These are phyloP conservation scores for Barnettozyma sucrosica DNA, from an alignment of 805 yeast species.

Conservation along the genomic window DNA sequence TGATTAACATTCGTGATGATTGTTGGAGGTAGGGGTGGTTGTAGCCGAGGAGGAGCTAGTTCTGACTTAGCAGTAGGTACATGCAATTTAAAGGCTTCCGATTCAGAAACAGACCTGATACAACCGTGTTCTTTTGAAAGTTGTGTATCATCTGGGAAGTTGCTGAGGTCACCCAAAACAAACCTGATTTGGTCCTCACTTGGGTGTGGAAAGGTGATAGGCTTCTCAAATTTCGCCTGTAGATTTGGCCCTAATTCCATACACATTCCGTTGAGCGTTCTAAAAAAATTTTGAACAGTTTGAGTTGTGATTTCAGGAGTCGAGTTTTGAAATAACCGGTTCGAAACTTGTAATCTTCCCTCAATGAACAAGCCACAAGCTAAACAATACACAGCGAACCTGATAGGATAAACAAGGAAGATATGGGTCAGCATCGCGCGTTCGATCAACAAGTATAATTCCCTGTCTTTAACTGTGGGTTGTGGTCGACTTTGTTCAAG, in stretches of 20 bases:
- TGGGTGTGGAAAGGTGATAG: not conserved
- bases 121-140: not conserved
- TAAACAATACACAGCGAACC: slow-evolving; percentile 8
- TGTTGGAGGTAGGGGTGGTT: not conserved
- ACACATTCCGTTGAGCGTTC: not conserved
- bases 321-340: slow-evolving; percentile 9
- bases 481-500: not conserved
- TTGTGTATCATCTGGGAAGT: not conserved
- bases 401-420: slow-evolving; percentile 12
- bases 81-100: not conserved
- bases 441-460: slow-evolving; percentile 3
- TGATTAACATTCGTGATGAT: not conserved
- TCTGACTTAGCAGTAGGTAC: not conserved
- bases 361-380: slow-evolving; percentile 6
- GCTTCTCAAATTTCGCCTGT: not conserved
- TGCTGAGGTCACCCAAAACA: not conserved
- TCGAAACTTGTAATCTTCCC: slow-evolving; percentile 9
- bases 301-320: not conserved
- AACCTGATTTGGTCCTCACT: not conserved
- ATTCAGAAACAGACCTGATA: not conserved
- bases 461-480: not conserved
- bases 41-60: not conserved
- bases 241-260: not conserved
- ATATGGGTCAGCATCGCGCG: slow-evolving; percentile 12
- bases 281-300: slow-evolving; percentile 3